Evolutionary conservation across 2,329 filamentous ascomycete genomes (phyloP), one percentile per base, ranked within the genome.

Genomic region (Sporothrix pallida): DNA sequence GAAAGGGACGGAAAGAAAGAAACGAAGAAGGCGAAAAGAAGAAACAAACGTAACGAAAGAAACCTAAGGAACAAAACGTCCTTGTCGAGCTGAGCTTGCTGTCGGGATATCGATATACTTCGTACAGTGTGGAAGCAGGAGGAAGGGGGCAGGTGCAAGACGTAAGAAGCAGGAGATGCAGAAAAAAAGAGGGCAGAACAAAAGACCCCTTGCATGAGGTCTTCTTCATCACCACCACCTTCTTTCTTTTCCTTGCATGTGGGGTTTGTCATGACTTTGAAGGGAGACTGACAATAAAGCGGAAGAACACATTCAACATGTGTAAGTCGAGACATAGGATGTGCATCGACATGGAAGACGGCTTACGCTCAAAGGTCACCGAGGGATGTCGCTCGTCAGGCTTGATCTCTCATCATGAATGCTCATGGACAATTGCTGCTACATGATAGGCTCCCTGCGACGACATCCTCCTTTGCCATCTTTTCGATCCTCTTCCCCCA

Each of bases 371-470:
- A 31, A 37, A 13, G 58, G 23, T 62, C 17, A 37, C 58, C 17
- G 23, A 23, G 7, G 17, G 63, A 44, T 23, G 10, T 23, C 60
- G 20, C 3, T 15, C 60, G 37, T 63, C 17, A 42, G 12, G 44
- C 60, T n/a, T 13, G 15, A 46, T 56, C 52, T 26, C 52, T 56
- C 52, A 63, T 62, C 58, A 62, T 17, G 17, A 62, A 3, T n/a
- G 17, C 58, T 62, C 62, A 46, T 65, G 62, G 42, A 42, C 62
- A 26, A 26, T 23, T 65, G 62, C 62, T 65, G 12, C n/a, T 44
- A 26, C 9, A 42, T 65, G 62, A 65, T 65, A 48, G 62, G 62
- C 42, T 17, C 48, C 48, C 20, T 54, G 52, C 52, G 20, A 17
- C 52, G 52, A 17, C n/a, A 54, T 54, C 17, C 10, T 46, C n/a